phyloP scores from a whole-genome alignment of 2,329 filamentous ascomycete species.

The Calonectria fujianensis region DNA sequence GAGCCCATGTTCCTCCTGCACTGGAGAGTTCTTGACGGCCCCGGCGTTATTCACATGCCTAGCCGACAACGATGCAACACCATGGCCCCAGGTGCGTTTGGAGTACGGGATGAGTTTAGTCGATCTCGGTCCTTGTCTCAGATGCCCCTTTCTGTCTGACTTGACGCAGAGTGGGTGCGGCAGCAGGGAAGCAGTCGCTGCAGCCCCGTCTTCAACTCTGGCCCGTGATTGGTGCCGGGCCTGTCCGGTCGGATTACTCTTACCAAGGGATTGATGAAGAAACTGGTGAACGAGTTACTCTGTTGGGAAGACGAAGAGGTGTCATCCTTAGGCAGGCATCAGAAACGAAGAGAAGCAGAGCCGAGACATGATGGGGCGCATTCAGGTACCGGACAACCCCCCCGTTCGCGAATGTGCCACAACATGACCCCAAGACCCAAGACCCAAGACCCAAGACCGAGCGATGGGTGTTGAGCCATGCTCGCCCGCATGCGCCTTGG shows the following conservation, averaged over 20 bases:
- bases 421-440: slow-evolving; percentile 2
- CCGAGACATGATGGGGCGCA: slow-evolving; percentile 32
- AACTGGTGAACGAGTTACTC: slow-evolving; percentile 22
- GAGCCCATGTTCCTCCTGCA: slow-evolving; percentile 19
- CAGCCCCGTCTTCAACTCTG: slow-evolving; percentile 37
- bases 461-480: slow-evolving; percentile 10
- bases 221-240: slow-evolving; percentile 15
- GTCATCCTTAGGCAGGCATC: slow-evolving; percentile 46
- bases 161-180: slow-evolving; percentile 31
- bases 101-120: slow-evolving; percentile 33
- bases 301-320: slow-evolving; percentile 37
- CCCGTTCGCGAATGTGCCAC: slow-evolving; percentile 14
- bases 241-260: slow-evolving; percentile 16
- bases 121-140: slow-evolving; percentile 49
- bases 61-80: slow-evolving; percentile 38
- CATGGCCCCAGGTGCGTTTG: slow-evolving; percentile 31
- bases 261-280: slow-evolving; percentile 32
- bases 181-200: slow-evolving; percentile 39
- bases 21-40: slow-evolving; percentile 40
- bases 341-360: slow-evolving; percentile 34
- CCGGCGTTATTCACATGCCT: slow-evolving; percentile 50
- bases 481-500: slow-evolving; percentile 17
- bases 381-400: slow-evolving; percentile 37
- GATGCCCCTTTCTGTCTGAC: slow-evolving; percentile 40
- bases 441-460: neutral